These are phyloP conservation scores for Trametes punicea DNA, from an alignment of 768 basidiomycete genomes.

Conservation along the genomic window DNA sequence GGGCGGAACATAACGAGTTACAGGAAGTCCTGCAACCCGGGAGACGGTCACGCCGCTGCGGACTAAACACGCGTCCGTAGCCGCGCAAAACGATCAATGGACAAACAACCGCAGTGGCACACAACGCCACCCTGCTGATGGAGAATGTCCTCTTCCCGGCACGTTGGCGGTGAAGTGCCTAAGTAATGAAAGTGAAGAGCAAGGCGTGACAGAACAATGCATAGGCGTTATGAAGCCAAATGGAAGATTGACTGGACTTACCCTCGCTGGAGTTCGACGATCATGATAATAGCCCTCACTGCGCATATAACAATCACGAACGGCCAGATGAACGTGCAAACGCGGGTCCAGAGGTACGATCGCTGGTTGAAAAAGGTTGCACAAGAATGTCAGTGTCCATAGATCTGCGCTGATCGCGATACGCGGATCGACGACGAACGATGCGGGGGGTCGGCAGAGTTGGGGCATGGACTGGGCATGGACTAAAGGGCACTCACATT, in stretches of 20 bases:
- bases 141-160: constrained; percentile 10
- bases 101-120: constrained; percentile 11
- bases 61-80: constrained; percentile 16
- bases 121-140: constrained; percentile 14
- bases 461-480: neutral
- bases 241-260: constrained; percentile 36
- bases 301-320: constrained; percentile 63
- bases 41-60: constrained; percentile 10
- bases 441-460: neutral
- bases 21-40: neutral
- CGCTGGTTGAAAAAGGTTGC: constrained; percentile 40
- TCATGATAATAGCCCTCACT: constrained; percentile 67
- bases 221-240: neutral
- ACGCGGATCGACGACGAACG: neutral
- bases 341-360: constrained; percentile 68
- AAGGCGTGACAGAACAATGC: constrained; percentile 13
- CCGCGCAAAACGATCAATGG: constrained; percentile 14
- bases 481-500: constrained; percentile 53
- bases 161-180: constrained; percentile 4
- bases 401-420: neutral
- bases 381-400: neutral
- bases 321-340: constrained; percentile 65
- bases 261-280: constrained; percentile 69
- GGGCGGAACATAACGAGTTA: constrained; percentile 1
- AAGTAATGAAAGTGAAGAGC: constrained; percentile 14